Base-by-base conservation (phyloP, 208 protist species). In the Trypanosoma caninum region DNA sequence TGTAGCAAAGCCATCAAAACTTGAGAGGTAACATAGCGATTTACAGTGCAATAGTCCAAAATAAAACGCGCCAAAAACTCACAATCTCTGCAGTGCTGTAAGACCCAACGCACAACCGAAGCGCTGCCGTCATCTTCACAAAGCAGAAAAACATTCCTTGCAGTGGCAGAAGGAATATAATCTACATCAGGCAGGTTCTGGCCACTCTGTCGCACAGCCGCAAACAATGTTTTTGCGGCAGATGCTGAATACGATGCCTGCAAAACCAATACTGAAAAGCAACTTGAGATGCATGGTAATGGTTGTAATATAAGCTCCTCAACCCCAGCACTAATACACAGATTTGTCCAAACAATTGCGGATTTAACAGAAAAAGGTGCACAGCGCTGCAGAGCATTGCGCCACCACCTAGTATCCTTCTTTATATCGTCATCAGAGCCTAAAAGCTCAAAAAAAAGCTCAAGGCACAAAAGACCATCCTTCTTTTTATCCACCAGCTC, bases 21-120 rank as follows among this genome's bases (percentile, higher is more conserved):
- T 5, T 34, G 3, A 4, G 46, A 30, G 23, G 59, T 47, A 7
- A 13, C 25, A 28, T 23, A 18, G 8, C 31, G 42, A 37, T 62
- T 10, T 20, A 22, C 7, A n/a, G 6, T 25, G 0, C 25, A 18
- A 22, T 38, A 14, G 16, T 56, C 47, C 34, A 65, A 27, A 56
- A 65, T 27, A 46, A 65, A 65, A 33, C 35, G 31, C 10, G 35
- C 59, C 14, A 65, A 25, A 35, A 9, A 27, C 16, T 56, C 35
- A 31, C 25, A 33, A 33, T 65, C 59, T 27, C 33, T 53, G 45
- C 59, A 65, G 45, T 56, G 46, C 20, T 38, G 18, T 22, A 65
- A 30, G n/a, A 56, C 34, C 59, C 59, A 65, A 20, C 56, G 20
- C 0, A 65, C 48, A 30, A 52, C 59, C 4, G 13, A 1, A 47